Evolutionary conservation across 495 filamentous ascomycete species (phyloP), one percentile per base, ranked within the genome.

Genomic region (Aspergillus homomorphus): DNA sequence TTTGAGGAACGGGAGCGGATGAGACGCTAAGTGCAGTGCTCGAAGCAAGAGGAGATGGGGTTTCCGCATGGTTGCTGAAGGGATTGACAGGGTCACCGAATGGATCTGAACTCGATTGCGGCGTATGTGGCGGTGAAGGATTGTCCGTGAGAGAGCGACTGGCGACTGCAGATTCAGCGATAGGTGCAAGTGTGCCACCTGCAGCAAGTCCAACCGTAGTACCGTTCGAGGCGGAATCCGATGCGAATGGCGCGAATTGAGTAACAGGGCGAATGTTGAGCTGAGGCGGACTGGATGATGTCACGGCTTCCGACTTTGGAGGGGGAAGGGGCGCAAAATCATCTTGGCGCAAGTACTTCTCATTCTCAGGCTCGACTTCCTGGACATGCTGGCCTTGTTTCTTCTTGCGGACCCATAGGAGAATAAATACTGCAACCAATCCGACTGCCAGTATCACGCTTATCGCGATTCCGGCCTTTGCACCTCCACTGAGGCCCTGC

Each of bases 181-280:
- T 65, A 33, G 76, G 63, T 48, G 60, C 65, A 2, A 53, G 66
- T 23, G 71, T 74, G 15, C 76, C 70, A 66, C 70, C 74, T 52
- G 75, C 60, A 54, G 66, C 68, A 56, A 81, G 61, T 28, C 69
- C 60, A 53, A 74, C 68, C n/a, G 60, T 18, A 57, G 28, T 51
- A 53, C 18, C 66, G 63, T 56, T 76, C 73, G 38, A 65, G 60
- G 54, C 71, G 43, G 91, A 77, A 58, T 83, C 87, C 9, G 92
- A 91, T 16, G 87, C 80, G 70, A 98, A 95, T 64, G 92, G 92
- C 14, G 88, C 80, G 70, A 98, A 95, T 64, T 96, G 86, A 54
- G 91, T 93, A 30, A 96, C 83, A 0, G 92, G 94, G 41, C 91
- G 87, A 51, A 96, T 80, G 63, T 91, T 95, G 45, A 98, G 80